Percentiles rank a stretch among this genome's conserved stretches.
Evolutionary conservation across 2,329 filamentous ascomycete species (phyloP).

Genomic region (Escovopsis weberi): DNA sequence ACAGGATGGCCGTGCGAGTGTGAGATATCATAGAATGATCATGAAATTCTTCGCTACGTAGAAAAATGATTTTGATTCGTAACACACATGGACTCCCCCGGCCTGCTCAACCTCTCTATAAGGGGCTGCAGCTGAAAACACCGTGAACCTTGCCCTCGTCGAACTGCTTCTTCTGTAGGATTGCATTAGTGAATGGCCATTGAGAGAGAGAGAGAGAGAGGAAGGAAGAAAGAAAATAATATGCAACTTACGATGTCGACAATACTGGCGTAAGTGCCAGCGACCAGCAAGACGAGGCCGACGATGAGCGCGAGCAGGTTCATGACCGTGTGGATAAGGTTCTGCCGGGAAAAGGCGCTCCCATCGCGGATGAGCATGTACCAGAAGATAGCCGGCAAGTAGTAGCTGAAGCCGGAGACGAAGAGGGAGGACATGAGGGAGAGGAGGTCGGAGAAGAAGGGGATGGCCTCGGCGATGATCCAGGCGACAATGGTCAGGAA

Average conservation of each 20-base stretch:
- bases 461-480: conserved; percentile 57
- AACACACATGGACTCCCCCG: conserved; percentile 6
- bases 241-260: conserved; percentile 13
- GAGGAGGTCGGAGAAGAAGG: conserved; percentile 54
- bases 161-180: conserved; percentile 6
- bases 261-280: conserved; percentile 14
- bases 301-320: conserved; percentile 14
- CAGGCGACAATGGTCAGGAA: conserved; percentile 47
- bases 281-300: conserved; percentile 12
- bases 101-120: not conserved
- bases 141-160: conserved; percentile 3
- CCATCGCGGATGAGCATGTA: conserved; percentile 22
- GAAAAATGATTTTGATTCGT: too few species aligned
- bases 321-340: conserved; percentile 10
- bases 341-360: conserved; percentile 12
- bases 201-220: too few species aligned
- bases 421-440: conserved; percentile 34
- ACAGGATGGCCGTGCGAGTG: too few species aligned
- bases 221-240: not conserved
- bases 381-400: conserved; percentile 26
- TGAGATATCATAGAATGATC: too few species aligned
- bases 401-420: conserved; percentile 25
- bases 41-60: too few species aligned
- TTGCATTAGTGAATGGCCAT: conserved; percentile 1
- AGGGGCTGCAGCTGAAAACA: conserved; percentile 5